These are phyloP conservation scores for Penicillium sp. DNA, from an alignment of 2,329 filamentous ascomycete genomes.

Conservation along the genomic window DNA sequence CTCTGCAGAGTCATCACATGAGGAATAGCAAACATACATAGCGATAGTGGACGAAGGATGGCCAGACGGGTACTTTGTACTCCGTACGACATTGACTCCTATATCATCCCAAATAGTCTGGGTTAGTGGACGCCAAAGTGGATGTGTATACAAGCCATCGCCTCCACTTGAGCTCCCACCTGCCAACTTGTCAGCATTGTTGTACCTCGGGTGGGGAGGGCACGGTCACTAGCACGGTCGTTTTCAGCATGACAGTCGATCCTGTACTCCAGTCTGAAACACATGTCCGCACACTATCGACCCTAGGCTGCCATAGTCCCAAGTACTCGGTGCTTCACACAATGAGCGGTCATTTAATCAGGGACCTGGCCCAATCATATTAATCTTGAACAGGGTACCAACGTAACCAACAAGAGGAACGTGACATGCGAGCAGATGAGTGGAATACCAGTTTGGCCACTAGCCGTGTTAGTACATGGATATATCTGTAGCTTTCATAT, in stretches of 20 bases:
- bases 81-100: not conserved
- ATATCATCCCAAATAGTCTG: no score
- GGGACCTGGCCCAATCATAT: not conserved
- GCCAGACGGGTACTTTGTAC: not conserved
- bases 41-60: not conserved
- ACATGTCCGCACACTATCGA: not conserved
- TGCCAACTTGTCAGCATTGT: not conserved
- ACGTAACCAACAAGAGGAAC: not conserved
- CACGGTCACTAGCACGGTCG: constrained; percentile 1
- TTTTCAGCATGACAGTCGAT: constrained; percentile 3
- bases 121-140: not conserved
- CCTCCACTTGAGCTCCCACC: not conserved
- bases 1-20: not conserved
- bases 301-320: not conserved
- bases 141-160: not conserved
- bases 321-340: not conserved
- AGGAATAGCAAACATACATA: not conserved
- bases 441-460: not conserved
- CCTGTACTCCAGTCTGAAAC: constrained; percentile 13
- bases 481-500: no score
- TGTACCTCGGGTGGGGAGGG: not conserved
- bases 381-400: not conserved
- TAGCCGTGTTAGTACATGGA: no score
- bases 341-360: not conserved
- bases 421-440: no score